phyloP scores from a whole-genome alignment of 2,329 filamentous ascomycete species.

The Colletotrichum kahawae region DNA sequence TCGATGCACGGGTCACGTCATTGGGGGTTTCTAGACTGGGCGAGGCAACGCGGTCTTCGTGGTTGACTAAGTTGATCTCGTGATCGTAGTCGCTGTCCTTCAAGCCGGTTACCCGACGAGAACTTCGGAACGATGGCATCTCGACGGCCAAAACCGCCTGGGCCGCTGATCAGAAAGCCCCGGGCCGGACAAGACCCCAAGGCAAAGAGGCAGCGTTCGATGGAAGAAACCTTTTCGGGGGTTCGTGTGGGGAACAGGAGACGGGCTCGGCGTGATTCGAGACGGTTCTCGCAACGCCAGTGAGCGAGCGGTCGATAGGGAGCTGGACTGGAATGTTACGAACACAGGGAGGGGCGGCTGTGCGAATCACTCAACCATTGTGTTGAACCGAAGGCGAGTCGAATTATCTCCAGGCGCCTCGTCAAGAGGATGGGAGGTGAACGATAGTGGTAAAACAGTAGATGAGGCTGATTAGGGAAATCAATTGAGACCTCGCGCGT shows the following conservation, averaged over 20 bases:
- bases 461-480: constrained; percentile 2
- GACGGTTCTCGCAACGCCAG: neutral
- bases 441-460: neutral
- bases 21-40: constrained; percentile 3
- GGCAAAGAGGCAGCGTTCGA: neutral
- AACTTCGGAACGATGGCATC: constrained; percentile 48
- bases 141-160: constrained; percentile 21
- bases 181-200: neutral
- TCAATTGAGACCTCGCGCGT: constrained; percentile 4
- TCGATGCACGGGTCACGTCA: constrained; percentile 5
- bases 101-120: constrained; percentile 59
- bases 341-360: neutral
- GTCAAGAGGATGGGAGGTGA: neutral
- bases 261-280: neutral
- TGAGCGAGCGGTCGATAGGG: neutral
- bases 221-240: neutral
- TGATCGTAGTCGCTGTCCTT: constrained; percentile 71
- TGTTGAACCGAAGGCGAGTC: neutral
- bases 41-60: constrained; percentile 34
- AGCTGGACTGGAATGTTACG: neutral
- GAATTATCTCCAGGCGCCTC: neutral
- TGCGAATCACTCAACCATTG: neutral
- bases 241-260: constrained; percentile 22
- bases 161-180: neutral
- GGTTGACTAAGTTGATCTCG: constrained; percentile 72